Base-by-base conservation (phyloP, 148 eudicot species). In the Nepenthes gracilis region DNA sequence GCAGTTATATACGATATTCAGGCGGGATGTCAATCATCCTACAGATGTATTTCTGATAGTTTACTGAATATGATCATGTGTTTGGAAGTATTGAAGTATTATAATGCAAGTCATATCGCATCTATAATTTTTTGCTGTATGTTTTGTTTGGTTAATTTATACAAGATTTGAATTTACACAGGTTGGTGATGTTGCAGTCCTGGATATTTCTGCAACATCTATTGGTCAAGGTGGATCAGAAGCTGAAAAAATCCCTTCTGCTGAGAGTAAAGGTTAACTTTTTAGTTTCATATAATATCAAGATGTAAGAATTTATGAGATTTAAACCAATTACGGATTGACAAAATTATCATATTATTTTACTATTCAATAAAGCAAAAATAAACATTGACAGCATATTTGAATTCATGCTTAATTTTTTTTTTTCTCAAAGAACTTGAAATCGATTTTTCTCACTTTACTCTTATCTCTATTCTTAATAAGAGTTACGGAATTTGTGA, bases 131-230 rank as follows among this genome's bases (percentile, higher is more conserved):
- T 40, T 40, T 40, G 1, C 0, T 49, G 53, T 49, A 2, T 6
- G 11, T 12, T 2, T 49, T 49, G 53, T 11, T 49, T 49, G 6
- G 53, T 49, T 5, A 49, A 49, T 10, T 49, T 2, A 49, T 12
- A 38, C 38, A 35, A 35, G 57, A 58, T 64, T 64, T 34, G 43
- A 64, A 69, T 60, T 63, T 74, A 53, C 70, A 35, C 79, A 94
- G 99, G 67, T 70, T 49, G 97, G 97, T 59, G 99, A 94, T 83
- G 89, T 94, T 57, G 95, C 77, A n/a, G 84, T 89, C 48, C 81
- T 94, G 40, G 92, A 94, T 77, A 81, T 94, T 69, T 94, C 99
- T 57, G 99, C 99, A 65, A 72, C 83, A 52, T 86, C 96, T 43
- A 63, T 84, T 74, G 97, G 81, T 67, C 66, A 81, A 67, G 88